Conservation (phyloP, 148 eudicot species). For the Linanthus parryae region DNA sequence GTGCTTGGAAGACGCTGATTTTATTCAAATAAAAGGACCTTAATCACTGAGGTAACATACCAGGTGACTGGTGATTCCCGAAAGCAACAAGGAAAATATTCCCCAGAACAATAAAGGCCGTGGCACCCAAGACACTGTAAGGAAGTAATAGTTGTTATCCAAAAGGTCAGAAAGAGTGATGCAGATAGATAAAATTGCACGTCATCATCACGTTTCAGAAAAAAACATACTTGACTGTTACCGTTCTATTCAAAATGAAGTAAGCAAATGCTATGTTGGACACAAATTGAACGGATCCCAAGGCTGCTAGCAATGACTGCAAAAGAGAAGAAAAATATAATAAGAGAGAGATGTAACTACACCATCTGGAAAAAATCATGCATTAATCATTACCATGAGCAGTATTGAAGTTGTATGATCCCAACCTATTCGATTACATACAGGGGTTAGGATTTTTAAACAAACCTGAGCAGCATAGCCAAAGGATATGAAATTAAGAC, state of each 20-base stretch:
- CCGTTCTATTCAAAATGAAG: constrained; percentile 74
- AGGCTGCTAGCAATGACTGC: constrained; percentile 98
- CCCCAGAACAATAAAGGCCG: constrained; percentile 87
- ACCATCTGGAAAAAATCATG: background rate
- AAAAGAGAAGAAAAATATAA: constrained; percentile 4
- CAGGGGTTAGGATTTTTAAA: constrained; percentile 8
- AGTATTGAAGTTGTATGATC: too few relatives aligned
- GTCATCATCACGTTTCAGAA: constrained; percentile 14
- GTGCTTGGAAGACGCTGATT: too few relatives aligned
- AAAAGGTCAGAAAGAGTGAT: constrained; percentile 6
- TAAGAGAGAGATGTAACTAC: background rate
- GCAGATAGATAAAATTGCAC: background rate
- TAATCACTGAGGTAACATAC: constrained; percentile 47
- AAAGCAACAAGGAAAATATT: constrained; percentile 93
- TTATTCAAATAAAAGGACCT: too few relatives aligned
- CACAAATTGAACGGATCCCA: constrained; percentile 93
- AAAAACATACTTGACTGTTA: constrained; percentile 65
- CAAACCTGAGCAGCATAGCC: constrained; percentile 99
- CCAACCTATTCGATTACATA: too few relatives aligned
- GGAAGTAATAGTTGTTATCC: constrained; percentile 5
- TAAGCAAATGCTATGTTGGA: constrained; percentile 90
- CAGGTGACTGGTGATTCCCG: constrained; percentile 98
- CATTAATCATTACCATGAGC: background rate
- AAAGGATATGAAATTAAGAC: constrained; percentile 89
- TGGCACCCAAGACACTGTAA: constrained; percentile 77